Evolutionary conservation across 169 alveolate species (phyloP).

Genomic region (Plasmodium adleri): DNA sequence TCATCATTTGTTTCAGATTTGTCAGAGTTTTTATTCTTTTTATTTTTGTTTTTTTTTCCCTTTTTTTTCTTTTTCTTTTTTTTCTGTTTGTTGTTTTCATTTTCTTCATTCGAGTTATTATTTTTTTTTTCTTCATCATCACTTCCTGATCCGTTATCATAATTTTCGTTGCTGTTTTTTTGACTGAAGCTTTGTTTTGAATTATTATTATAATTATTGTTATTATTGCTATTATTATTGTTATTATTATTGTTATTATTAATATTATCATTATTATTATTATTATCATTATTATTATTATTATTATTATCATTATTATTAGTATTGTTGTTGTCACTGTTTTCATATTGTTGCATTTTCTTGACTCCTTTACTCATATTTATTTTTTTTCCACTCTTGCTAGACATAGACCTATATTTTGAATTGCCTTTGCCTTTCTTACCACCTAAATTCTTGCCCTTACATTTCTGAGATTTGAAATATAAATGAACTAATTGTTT

Average conservation of each 20-base stretch:
- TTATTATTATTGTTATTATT: neutral
- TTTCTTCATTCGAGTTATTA: neutral
- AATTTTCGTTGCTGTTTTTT: neutral
- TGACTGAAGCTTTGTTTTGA: neutral
- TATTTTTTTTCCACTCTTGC: slow-evolving; percentile 18
- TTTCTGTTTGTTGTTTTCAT: slow-evolving; percentile 9
- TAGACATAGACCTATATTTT: slow-evolving; percentile 35
- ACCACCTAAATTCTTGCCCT: slow-evolving; percentile 15
- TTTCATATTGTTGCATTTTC: neutral
- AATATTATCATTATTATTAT: neutral
- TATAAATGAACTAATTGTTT: slow-evolving; percentile 17
- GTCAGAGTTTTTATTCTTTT: neutral
- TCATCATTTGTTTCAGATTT: neutral
- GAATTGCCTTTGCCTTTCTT: neutral
- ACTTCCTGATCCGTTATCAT: slow-evolving; percentile 6
- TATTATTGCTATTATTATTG: neutral
- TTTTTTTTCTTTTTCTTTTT: slow-evolving; percentile 28
- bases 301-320: neutral
- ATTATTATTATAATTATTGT: neutral
- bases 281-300: neutral
- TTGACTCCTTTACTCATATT: neutral
- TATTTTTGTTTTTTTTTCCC: neutral
- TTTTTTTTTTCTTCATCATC: slow-evolving; percentile 33
- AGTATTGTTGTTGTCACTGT: neutral
- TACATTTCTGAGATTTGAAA: slow-evolving; percentile 11